Percentiles rank a stretch among this genome's conserved stretches.
phyloP scores from a whole-genome alignment of 2,329 filamentous ascomycete species.

The Passalora sequoiae region DNA sequence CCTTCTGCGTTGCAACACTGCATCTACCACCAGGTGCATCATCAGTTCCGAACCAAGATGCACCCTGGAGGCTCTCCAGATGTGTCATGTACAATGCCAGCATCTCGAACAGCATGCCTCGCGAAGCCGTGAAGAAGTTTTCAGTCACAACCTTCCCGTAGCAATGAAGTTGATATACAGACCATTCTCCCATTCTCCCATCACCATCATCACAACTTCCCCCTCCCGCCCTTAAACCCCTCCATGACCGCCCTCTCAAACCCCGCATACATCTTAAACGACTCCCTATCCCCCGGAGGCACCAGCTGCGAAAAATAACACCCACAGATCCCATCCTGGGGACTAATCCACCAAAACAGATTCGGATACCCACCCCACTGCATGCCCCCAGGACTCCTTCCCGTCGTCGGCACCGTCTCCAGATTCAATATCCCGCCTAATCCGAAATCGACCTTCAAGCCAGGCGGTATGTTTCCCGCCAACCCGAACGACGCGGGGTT shows the following conservation, averaged over 20 bases:
- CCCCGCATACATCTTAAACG: conserved; percentile 31
- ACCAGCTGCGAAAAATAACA: conserved; percentile 38
- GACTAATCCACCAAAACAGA: conserved; percentile 41
- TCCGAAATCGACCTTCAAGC: conserved; percentile 34
- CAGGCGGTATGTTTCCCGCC: conserved; percentile 32
- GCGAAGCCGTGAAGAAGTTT: too few species aligned
- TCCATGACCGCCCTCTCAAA: conserved; percentile 41
- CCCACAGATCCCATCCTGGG: conserved; percentile 38
- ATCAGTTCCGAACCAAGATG: too few species aligned
- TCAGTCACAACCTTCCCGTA: too few species aligned
- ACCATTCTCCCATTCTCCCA: too few species aligned
- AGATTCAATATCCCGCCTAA: conserved; percentile 42
- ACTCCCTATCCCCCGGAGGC: conserved; percentile 38
- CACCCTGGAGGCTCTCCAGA: too few species aligned
- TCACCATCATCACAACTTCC: neutral
- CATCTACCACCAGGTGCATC: too few species aligned
- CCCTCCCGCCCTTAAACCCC: conserved; percentile 4
- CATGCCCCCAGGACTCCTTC: conserved; percentile 37
- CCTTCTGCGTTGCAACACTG: too few species aligned
- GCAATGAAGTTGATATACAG: too few species aligned
- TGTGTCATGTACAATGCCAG: too few species aligned
- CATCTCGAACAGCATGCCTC: too few species aligned
- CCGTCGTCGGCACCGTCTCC: conserved; percentile 32
- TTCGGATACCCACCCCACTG: conserved; percentile 46
- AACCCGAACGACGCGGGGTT: conserved; percentile 23